Evolutionary conservation across 2,329 filamentous ascomycete genomes (phyloP), one percentile per base, ranked within the genome.

Genomic region (Aspergillus sergii): DNA sequence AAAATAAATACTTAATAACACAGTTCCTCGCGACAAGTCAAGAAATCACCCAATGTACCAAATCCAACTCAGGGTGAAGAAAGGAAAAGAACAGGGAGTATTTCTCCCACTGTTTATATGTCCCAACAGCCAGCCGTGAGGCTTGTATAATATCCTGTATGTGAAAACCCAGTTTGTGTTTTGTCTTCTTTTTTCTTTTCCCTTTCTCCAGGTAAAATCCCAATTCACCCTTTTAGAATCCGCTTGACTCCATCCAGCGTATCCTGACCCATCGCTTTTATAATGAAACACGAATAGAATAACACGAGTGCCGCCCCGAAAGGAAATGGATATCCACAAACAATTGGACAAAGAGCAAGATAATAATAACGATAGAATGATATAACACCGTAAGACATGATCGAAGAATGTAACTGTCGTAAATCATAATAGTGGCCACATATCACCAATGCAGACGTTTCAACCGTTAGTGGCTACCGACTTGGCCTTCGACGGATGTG

Each of bases 401-500:
- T 30, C 28, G 28, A 34, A 41, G 30, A 34, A 46, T 32, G 36
- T 46, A 46, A 46, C 55, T 59, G 57, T 71, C 66, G 60, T 71
- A 60, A 70, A 56, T 70, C 68, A 53, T 70, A 34, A 69, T 54
- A 57, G 32, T 54, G 57, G 60, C 50, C 34, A 51, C 43, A 54
- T 39, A 61, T 36, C n/a, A 48, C 58, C 56, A 11, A 32, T 39
- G 30, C 10, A 56, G 34, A 43, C 55, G 21, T 34, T 57, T 72
- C 65, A 79, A 63, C 75, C 73, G 60, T 77, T 72, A 2, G 73
- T 76, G 32, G 72, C 69, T 21, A 79, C 72, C 10, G 78, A 75
- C 68, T 80, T 80, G 12, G 74, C 66, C 64, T 80, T 81, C 30
- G 77, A 80, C 26, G 74, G 76, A 63, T 82, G 78, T 41, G 83